These are phyloP conservation scores for Tylopilus sp. DNA, from an alignment of 1,284 basidiomycete species.

Conservation along the genomic window DNA sequence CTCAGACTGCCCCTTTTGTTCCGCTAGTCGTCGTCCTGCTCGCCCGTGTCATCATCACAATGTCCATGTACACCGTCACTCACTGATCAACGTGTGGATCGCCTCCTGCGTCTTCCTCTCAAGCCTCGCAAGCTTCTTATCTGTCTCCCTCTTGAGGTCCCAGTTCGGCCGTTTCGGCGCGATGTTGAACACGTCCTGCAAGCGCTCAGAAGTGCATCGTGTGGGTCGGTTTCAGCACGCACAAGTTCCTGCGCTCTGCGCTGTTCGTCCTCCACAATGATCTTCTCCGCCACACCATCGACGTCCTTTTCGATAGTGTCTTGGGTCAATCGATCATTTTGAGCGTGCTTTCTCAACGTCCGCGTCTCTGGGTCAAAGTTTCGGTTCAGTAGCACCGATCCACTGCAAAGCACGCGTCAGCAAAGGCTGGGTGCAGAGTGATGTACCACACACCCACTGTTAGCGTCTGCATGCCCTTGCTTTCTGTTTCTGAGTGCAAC, in stretches of 20 bases:
- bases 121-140: slow-evolving; percentile 84
- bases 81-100: slow-evolving; percentile 89
- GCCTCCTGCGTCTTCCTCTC: slow-evolving; percentile 90
- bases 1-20: slow-evolving; percentile 72
- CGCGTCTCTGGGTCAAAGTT: slow-evolving; percentile 87
- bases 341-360: slow-evolving; percentile 63
- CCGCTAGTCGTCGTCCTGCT: slow-evolving; percentile 69
- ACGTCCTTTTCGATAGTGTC: slow-evolving; percentile 89
- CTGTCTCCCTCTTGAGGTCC: slow-evolving; percentile 95
- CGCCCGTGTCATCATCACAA: slow-evolving; percentile 2
- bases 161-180: slow-evolving; percentile 95
- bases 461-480: slow-evolving; percentile 48
- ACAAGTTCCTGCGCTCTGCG: slow-evolving; percentile 85
- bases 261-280: slow-evolving; percentile 83
- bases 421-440: not conserved
- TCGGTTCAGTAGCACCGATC: slow-evolving; percentile 68
- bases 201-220: slow-evolving; percentile 10
- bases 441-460: slow-evolving; percentile 31
- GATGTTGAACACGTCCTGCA: slow-evolving; percentile 92
- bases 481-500: slow-evolving; percentile 79
- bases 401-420: slow-evolving; percentile 21
- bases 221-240: slow-evolving; percentile 30
- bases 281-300: slow-evolving; percentile 77
- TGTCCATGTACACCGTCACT: slow-evolving; percentile 35
- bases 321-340: slow-evolving; percentile 54